Evolutionary conservation across 2,329 filamentous ascomycete species (phyloP), one percentile per base, ranked within the genome.

Genomic region (Geosmithia flava): DNA sequence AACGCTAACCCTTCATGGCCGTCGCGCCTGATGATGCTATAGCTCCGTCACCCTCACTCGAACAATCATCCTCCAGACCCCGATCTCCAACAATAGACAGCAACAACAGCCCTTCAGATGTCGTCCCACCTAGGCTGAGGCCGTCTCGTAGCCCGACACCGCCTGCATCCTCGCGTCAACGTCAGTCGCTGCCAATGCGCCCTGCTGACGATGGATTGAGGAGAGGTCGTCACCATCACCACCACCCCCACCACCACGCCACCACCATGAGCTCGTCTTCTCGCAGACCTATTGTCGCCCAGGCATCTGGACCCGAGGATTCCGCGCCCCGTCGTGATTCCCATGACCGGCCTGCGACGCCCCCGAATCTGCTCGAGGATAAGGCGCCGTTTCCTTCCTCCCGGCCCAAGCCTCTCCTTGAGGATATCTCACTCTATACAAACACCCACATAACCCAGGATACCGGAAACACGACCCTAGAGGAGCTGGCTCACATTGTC

Each of bases 401-500:
- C 47, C 62, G 71, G 48, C 69, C 73, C 30, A 66, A 63, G 49
- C 70, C 81, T n/a, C 69, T 87, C 44, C 64, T 85, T 45, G 75
- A 78, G 52, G 81, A 87, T 60, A 67, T 78, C 42, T 83, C 82
- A 42, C 70, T 80, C 49, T 86, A 85, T 62, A 73, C 75, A 44
- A 83, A 84, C 59, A 66, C 76, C 15, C 72, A 76, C 54, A 62
- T 83, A 48, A 71, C 75, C 45, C 72, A 75, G 39, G 78, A 83
- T 52, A 72, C 72, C 47, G 78, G 83, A 44, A 76, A 78, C 50
- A 87, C 83, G 44, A 84, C 81, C 15, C 70, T 91, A 52, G 80
- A 86, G 58, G 85, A 90, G 64, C 76, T 91, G 54, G 85, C 85
- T 47, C 85, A 89, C 62, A 67, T 90, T 56, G 83, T 88, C 54